Evolutionary conservation across 176 grass and related monocot genomes (phyloP), one percentile per base, ranked within the genome.

Genomic region (Zizania latifolia): DNA sequence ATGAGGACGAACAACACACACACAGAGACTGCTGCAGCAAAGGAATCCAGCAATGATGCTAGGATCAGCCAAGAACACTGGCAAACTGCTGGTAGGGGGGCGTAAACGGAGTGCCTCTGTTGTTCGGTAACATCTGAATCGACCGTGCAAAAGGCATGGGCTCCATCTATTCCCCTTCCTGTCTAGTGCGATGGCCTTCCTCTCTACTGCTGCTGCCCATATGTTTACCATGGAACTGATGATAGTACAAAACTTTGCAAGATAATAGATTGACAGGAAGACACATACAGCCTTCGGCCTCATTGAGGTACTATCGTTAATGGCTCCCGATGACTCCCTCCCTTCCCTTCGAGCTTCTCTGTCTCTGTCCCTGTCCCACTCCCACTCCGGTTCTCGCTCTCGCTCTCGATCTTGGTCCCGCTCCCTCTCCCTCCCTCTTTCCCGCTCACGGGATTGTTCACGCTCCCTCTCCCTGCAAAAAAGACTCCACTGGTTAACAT

Each of bases 221-320:
- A 65, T 74, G 70, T 81, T 33, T 74, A 83, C 71, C 44, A 37
- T 77, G 75, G 78, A 69, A 82, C 64, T 63, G 24, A 81, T 44
- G 39, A 63, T 23, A 82, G 78, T 93, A 90, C 91, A 90, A 21
- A 80, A 85, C 75, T 62, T 86, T 80, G 66, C 51, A 87, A 83
- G 74, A 74, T 88, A 73, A 91, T 63, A 51, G 71, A 70, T 83
- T 65, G 72, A 89, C 85, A 85, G 84, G 83, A 85, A 83, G 79
- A 60, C 48, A 93, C 87, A 81, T 91, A 87, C 90, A 91, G 77
- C 86, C 81, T 83, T 86, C 69, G 46, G 61, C 79, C 82, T 85
- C 73, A 89, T 74, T 24, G 86, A 74, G 60, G 84, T 70, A 84
- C 66, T 66, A 84, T 89, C 78, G 67, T 65, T 85, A 78, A 74